A percentile compares a stretch with the other conserved stretches of the same genome.
Conservation (phyloP, 805 yeast species). For the Candida peoriensis region DNA sequence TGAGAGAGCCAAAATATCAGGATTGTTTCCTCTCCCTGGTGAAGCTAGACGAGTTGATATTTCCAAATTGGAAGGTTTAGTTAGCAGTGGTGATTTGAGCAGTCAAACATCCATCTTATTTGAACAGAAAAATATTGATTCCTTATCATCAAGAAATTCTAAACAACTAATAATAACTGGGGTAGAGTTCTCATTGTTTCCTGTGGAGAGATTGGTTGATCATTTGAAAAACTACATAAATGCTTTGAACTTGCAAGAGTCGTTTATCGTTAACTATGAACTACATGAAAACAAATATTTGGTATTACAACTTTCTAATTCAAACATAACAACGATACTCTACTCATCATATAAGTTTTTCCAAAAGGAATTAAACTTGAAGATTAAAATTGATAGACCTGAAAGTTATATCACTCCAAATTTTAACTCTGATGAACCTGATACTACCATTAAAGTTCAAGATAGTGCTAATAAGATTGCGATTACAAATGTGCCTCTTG, state of each 20-base stretch:
- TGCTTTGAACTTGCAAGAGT: conserved; percentile 38
- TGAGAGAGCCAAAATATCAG: conserved; percentile 72
- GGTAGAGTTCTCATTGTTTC: conserved; percentile 25
- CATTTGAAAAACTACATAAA: conserved; percentile 41
- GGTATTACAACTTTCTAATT: conserved; percentile 46
- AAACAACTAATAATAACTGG: conserved; percentile 26
- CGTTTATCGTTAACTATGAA: conserved; percentile 31
- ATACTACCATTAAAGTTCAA: conserved; percentile 2
- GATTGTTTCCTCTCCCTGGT: conserved; percentile 74
- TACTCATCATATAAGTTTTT: conserved; percentile 37
- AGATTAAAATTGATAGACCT: conserved; percentile 37
- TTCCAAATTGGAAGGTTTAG: conserved; percentile 27
- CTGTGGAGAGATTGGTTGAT: conserved; percentile 36
- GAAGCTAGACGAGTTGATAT: conserved; percentile 35
- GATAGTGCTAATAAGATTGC: conserved; percentile 45
- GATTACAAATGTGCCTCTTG: conserved; percentile 39
- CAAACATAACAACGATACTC: conserved; percentile 51
- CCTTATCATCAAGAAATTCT: conserved; percentile 23
- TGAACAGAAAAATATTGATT: conserved; percentile 27
- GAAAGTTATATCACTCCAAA: conserved; percentile 37
- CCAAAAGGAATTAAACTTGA: conserved; percentile 27
- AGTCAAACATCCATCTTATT: conserved; percentile 29
- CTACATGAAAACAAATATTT: conserved; percentile 31
- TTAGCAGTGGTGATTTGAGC: conserved; percentile 25
- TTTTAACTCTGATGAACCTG: conserved; percentile 28